Conservation (phyloP, 2,329 filamentous ascomycete genomes). For the Waltergamsia citrina region DNA sequence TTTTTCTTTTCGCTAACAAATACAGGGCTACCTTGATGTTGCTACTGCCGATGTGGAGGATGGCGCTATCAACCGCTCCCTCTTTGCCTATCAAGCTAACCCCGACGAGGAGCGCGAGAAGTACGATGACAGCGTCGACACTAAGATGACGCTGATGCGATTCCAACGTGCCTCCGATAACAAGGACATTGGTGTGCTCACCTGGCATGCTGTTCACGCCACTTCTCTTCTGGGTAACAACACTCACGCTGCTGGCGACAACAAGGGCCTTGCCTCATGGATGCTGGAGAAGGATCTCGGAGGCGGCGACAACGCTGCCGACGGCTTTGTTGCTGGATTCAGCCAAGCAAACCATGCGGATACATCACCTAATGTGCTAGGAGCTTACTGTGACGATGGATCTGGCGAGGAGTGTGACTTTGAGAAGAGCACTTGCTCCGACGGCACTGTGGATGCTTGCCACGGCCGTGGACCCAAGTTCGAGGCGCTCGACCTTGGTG, state of each 20-base stretch:
- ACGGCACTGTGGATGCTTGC: constrained; percentile 60
- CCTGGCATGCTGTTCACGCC: constrained; percentile 88
- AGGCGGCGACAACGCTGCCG: constrained; percentile 42
- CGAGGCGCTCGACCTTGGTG: constrained; percentile 57
- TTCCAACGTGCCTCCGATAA: constrained; percentile 66
- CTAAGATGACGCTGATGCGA: constrained; percentile 63
- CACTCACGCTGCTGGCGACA: constrained; percentile 85
- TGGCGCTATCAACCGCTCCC: constrained; percentile 82
- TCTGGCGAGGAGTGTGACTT: constrained; percentile 62
- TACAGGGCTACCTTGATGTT: constrained; percentile 56
- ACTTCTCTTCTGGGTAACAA: constrained; percentile 90
- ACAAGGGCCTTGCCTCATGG: constrained; percentile 87
- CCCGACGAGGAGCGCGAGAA: constrained; percentile 62
- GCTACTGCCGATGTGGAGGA: constrained; percentile 61
- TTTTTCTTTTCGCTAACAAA: neutral
- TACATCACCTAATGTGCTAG: constrained; percentile 78
- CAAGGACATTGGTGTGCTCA: constrained; percentile 72
- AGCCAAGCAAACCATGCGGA: constrained; percentile 89
- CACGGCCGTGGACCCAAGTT: constrained; percentile 68
- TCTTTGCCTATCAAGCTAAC: constrained; percentile 82
- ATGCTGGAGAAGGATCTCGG: constrained; percentile 66
- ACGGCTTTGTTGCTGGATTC: constrained; percentile 80
- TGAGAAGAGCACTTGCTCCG: constrained; percentile 74
- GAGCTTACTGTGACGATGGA: constrained; percentile 84
- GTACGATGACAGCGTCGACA: constrained; percentile 50